phyloP scores from a whole-genome alignment of 192 early-diverging fungal genomes.

The Podochytrium sp. region DNA sequence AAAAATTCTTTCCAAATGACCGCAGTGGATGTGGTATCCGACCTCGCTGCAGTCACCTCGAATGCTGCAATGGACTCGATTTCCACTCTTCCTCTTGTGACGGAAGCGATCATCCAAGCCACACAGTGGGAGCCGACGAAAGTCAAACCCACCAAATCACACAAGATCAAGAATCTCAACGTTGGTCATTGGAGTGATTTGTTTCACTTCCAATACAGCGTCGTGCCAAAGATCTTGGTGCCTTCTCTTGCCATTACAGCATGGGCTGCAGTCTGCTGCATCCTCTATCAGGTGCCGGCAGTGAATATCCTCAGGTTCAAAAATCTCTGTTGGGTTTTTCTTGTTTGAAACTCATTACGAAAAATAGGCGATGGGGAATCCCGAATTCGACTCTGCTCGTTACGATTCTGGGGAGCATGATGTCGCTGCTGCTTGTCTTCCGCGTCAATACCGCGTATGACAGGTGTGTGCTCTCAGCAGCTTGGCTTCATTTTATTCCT shows the following conservation, averaged over 20 bases:
- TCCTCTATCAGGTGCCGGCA: constrained; percentile 15
- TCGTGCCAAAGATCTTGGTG: constrained; percentile 21
- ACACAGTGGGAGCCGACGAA: not conserved
- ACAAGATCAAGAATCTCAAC: not conserved
- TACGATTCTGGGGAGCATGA: not conserved
- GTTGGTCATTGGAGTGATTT: constrained; percentile 19
- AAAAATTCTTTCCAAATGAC: no score
- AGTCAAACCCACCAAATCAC: not conserved
- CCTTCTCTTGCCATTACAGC: not conserved
- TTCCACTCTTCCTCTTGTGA: no score
- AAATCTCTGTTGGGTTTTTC: not conserved
- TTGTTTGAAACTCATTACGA: not conserved
- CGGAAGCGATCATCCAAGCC: no score
- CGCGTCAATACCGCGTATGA: constrained; percentile 77
- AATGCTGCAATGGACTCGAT: no score
- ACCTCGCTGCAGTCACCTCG: no score
- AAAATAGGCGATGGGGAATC: not conserved
- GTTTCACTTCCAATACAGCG: not conserved
- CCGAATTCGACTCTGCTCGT: constrained; percentile 5
- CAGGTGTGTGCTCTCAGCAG: not conserved
- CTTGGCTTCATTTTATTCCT: not conserved
- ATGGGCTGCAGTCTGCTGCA: constrained; percentile 10
- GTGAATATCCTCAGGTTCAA: constrained; percentile 11
- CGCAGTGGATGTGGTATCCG: no score
- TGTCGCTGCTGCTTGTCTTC: constrained; percentile 74